Base-by-base conservation (phyloP, 164 flowering plant genomes). In the Umbilicus rupestris region DNA sequence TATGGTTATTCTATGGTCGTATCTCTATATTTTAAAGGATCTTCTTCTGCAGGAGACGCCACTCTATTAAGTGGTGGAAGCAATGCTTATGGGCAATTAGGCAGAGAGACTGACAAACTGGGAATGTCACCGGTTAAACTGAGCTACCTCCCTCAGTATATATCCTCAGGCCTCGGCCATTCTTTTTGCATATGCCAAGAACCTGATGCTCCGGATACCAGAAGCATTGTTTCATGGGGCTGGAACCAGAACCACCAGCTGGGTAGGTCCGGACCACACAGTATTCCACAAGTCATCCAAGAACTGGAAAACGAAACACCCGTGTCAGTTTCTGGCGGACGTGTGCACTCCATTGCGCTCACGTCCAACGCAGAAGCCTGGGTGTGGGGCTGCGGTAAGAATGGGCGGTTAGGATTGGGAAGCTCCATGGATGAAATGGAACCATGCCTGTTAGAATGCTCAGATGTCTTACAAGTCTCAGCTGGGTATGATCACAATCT, bases 111-210 rank as follows among this genome's bases (percentile, higher is more conserved):
- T 22, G 75, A 74, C 63, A 82, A 76, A 39, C 46, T 77, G 33
- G 86, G 85, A 67, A 50, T 89, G 69, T 74, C 73, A 4, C 84
- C 88, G 14, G 84, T 93, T 35, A 84, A 84, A 58, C 69, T 81
- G 11, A 69, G 66, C 70, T 71, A 70, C 35, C 39, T 0, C 46
- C 89, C 94, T 0, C 16, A 70, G 14, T 76, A 87, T 33, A 65
- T 94, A 66, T 82, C 92, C 59, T 71, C 93, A 19, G 97, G 98
- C n/a, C 84, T 89, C 39, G 98, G 93, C 20, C 98, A 89, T 81
- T 90, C 89, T 63, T 64, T 94, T 62, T 88, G 94, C 24, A 73
- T 90, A 8, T 90, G 88, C 76, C 52, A 73, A 39, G 66, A 30
- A 59, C 63, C 30, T 55, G 68, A 81, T 15, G 42, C 78, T 3